Conservation (phyloP, 116 monocot species). For the Thalassia testudinum region DNA sequence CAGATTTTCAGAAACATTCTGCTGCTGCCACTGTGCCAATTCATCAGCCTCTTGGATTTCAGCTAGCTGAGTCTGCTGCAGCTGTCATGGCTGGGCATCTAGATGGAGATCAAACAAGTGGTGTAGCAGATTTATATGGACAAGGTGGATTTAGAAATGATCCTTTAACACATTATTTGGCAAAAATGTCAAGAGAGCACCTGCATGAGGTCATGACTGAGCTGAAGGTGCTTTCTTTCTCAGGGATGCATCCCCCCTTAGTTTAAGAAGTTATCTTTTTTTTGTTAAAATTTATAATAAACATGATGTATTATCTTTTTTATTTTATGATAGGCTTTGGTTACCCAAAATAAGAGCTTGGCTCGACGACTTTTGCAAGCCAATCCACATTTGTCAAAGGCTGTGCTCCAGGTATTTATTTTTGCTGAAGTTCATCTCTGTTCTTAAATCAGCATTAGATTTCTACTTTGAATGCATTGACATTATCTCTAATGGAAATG, state of each 20-base stretch:
- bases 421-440: neutral
- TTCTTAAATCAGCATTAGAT: neutral
- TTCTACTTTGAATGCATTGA: neutral
- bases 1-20: constrained; percentile 15
- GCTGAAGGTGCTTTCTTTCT: constrained; percentile 38
- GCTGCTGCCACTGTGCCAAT: constrained; percentile 20
- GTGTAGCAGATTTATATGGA: constrained; percentile 16
- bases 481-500: too few relatives aligned
- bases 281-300: neutral
- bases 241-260: neutral
- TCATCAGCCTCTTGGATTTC: constrained; percentile 60
- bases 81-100: constrained; percentile 51
- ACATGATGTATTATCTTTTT: constrained; percentile 2
- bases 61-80: constrained; percentile 41
- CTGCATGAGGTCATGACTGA: constrained; percentile 51
- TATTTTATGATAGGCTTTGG: constrained; percentile 33
- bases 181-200: constrained; percentile 64
- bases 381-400: constrained; percentile 45
- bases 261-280: neutral
- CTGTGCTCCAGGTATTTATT: constrained; percentile 69
- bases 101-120: constrained; percentile 42
- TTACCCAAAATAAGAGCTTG: constrained; percentile 32
- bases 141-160: constrained; percentile 40
- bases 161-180: constrained; percentile 56
- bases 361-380: constrained; percentile 41